Base-by-base conservation (phyloP, 2,329 filamentous ascomycete genomes). In the Neofusicoccum kwambonambiense region DNA sequence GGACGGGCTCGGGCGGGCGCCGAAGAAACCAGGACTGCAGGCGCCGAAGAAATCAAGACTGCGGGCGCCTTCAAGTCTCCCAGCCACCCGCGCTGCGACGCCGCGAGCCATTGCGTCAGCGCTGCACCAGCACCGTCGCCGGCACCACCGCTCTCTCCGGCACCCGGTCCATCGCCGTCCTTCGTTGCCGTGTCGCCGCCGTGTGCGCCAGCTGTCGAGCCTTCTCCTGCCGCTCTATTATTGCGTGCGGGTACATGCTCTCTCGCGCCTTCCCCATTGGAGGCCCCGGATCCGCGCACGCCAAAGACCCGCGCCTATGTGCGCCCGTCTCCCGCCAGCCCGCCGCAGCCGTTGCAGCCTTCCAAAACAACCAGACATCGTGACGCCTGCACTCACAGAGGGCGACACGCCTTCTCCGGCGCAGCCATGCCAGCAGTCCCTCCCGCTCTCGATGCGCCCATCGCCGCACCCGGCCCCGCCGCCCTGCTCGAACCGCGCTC, bases 391-490 rank as follows among this genome's bases (percentile, higher is more conserved):
- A n/a, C 35, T 7, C 17, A 19, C 50, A 35, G 27, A 62, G 13
- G 11, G 27, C 56, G 4, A 12, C 56, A 37, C 15, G 15, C 42
- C 56, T 31, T 17, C 9, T 13, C 52, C 52, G 37, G 52, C 39
- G 44, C 57, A 35, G 17, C 31, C 39, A 64, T 64, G 61, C 61
- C 61, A 47, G 27, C 61, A 35, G 47, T 64, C 41, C 31, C 31
- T 1, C 50, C 17, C 39, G 37, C 47, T 45, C 41, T 37, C 39
- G 49, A 44, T 17, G 35, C 27, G 19, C 22, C 31, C 35, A 37
- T 11, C 8, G 39, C 12, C 49, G 34, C 35, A 5, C 17, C n/a
- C 49, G 19, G 12, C 39, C 17, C 19, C 44, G 45, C 44, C 45
- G 34, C n/a, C 27, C 31, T 8, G 49, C 39, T 54, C 37, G 13